Conservation (phyloP, 1,139 yeast genomes). For the Komagataea norvegica region DNA sequence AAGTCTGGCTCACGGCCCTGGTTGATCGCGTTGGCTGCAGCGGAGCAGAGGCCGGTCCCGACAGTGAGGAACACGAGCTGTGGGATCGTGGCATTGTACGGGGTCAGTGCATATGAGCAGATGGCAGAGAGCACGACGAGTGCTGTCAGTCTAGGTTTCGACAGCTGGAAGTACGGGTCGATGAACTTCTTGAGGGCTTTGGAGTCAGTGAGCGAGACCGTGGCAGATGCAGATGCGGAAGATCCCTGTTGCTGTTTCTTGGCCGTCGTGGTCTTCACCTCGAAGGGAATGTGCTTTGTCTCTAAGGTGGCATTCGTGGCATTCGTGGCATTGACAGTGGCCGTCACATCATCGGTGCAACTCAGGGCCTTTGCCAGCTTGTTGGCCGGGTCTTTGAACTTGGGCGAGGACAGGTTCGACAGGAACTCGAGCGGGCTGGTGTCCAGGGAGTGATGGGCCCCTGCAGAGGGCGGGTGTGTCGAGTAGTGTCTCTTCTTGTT, state of each 20-base stretch:
- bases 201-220: constrained; percentile 10
- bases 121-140: constrained; percentile 87
- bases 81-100: constrained; percentile 64
- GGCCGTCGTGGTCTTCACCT: constrained; percentile 38
- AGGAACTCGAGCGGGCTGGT: constrained; percentile 35
- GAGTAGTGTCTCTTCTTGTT: constrained; percentile 1
- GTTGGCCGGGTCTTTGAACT: constrained; percentile 14
- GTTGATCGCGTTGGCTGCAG: constrained; percentile 93
- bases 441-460: constrained; percentile 21
- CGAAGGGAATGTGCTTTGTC: constrained; percentile 49
- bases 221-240: no score
- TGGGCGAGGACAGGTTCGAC: constrained; percentile 27
- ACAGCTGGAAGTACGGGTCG: constrained; percentile 67
- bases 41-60: constrained; percentile 87
- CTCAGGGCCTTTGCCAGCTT: constrained; percentile 29
- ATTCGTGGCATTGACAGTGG: constrained; percentile 1
- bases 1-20: constrained; percentile 95
- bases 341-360: constrained; percentile 32
- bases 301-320: constrained; percentile 9
- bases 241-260: constrained; percentile 14
- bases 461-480: constrained; percentile 1
- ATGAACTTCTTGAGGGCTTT: constrained; percentile 27
- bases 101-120: constrained; percentile 91
- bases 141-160: constrained; percentile 86
- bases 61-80: constrained; percentile 67